These are phyloP conservation scores for Polygonum aviculare DNA, from an alignment of 148 eudicot species.

Conservation along the genomic window DNA sequence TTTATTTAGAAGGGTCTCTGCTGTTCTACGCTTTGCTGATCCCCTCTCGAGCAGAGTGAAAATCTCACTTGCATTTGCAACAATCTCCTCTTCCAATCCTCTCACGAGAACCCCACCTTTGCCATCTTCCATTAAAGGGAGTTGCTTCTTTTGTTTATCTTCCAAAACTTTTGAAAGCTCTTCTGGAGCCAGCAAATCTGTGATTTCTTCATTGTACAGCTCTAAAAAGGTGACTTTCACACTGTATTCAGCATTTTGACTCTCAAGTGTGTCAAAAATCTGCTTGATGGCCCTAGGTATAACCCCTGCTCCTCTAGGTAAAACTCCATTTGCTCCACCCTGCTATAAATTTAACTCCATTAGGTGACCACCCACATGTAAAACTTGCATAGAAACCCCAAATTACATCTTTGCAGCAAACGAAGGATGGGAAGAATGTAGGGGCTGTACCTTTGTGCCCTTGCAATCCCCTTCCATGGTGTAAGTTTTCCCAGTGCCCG, in stretches of 20 bases:
- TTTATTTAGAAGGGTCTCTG: conserved; percentile 82
- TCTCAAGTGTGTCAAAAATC: conserved; percentile 86
- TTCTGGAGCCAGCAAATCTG: conserved; percentile 94
- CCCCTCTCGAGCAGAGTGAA: conserved; percentile 92
- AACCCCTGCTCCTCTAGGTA: conserved; percentile 94
- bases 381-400: neutral
- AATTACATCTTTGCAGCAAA: neutral
- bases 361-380: neutral
- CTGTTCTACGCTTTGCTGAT: conserved; percentile 92
- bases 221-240: conserved; percentile 95
- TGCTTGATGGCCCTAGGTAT: conserved; percentile 91
- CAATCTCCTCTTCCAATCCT: conserved; percentile 94
- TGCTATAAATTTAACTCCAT: conserved; percentile 16
- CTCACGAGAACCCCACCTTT: conserved; percentile 93
- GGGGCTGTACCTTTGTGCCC: conserved; percentile 57
- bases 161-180: conserved; percentile 61
- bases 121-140: conserved; percentile 95
- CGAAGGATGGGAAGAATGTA: neutral
- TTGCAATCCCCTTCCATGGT: conserved; percentile 58
- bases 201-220: conserved; percentile 91
- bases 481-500: conserved; percentile 97
- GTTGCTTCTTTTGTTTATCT: conserved; percentile 76
- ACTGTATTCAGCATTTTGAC: conserved; percentile 93
- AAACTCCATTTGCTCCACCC: conserved; percentile 74
- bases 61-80: conserved; percentile 79